A percentile compares a stretch with the other conserved stretches of the same genome.
These are phyloP conservation scores for Zygosaccharomyces kombuchaensis DNA, from an alignment of 805 yeast species.

Conservation along the genomic window DNA sequence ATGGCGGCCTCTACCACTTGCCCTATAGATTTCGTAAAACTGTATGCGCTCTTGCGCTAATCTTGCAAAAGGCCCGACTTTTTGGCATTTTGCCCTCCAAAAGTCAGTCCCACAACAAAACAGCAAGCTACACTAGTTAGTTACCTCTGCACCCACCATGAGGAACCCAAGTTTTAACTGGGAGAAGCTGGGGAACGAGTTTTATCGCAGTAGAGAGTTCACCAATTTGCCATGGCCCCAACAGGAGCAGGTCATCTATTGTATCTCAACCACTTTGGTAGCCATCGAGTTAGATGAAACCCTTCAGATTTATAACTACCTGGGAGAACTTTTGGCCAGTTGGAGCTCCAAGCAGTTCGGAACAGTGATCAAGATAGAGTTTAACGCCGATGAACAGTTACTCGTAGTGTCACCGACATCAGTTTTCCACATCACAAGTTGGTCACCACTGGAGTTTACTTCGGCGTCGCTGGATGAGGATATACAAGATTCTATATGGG, in stretches of 20 bases:
- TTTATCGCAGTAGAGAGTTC: conserved; percentile 50
- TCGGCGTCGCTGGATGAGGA: conserved; percentile 11
- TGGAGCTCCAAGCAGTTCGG: conserved; percentile 13
- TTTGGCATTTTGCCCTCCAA: conserved; percentile 1
- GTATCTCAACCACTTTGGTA: conserved; percentile 40
- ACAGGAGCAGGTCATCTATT: conserved; percentile 25
- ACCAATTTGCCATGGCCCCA: conserved; percentile 22
- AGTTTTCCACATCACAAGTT: conserved; percentile 16
- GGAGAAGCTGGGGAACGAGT: conserved; percentile 73
- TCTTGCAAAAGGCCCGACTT: neutral
- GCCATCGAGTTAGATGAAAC: conserved; percentile 36
- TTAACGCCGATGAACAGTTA: conserved; percentile 21
- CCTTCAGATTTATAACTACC: conserved; percentile 39
- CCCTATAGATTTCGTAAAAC: neutral
- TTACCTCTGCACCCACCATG: conserved; percentile 3
- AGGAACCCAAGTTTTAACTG: conserved; percentile 51
- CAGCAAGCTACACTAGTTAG: neutral
- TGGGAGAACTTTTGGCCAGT: conserved; percentile 24
- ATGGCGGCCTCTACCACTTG: neutral
- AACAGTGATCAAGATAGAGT: conserved; percentile 20
- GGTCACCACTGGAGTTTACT: conserved; percentile 21
- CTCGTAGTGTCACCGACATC: conserved; percentile 18
- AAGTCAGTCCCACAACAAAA: neutral
- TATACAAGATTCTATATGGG: conserved; percentile 30
- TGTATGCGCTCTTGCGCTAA: neutral